These are phyloP conservation scores for Macadamia tetraphylla DNA, from an alignment of 164 flowering plant species.

Conservation along the genomic window DNA sequence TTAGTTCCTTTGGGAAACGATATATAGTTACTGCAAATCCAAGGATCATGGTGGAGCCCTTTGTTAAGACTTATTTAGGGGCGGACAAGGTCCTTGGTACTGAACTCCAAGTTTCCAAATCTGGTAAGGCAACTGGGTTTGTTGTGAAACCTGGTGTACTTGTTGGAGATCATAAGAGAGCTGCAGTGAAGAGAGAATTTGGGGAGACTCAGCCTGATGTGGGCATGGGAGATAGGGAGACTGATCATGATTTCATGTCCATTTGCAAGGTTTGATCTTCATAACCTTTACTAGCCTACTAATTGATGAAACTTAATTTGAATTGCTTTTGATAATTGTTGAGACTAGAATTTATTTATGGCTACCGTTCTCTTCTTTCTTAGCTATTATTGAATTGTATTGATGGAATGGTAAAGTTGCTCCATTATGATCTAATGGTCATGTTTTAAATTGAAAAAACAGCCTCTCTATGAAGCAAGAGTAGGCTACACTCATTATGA, in stretches of 20 bases:
- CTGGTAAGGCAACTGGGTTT: conserved; percentile 73
- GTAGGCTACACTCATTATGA: too few species aligned
- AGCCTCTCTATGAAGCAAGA: too few species aligned
- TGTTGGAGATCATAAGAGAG: conserved; percentile 48
- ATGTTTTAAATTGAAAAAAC: too few species aligned
- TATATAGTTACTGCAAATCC: conserved; percentile 63
- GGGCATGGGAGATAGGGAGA: conserved; percentile 62
- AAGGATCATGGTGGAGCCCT: conserved; percentile 71
- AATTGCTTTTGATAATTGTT: too few species aligned
- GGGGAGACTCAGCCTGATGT: conserved; percentile 51
- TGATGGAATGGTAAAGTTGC: too few species aligned
- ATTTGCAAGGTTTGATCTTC: conserved; percentile 61
- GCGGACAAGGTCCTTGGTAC: conserved; percentile 81
- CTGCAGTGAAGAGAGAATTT: conserved; percentile 45
- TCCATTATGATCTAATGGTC: too few species aligned
- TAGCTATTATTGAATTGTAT: too few species aligned
- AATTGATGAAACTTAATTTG: too few species aligned
- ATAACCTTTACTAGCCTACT: too few species aligned
- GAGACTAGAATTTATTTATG: too few species aligned
- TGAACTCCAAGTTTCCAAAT: conserved; percentile 50
- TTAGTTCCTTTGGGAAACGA: conserved; percentile 59
- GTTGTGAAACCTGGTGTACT: conserved; percentile 63
- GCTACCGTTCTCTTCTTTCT: too few species aligned
- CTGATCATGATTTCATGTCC: conserved; percentile 74
- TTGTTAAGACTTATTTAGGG: conserved; percentile 52